A percentile compares a stretch with the other conserved stretches of the same genome.
Conservation (phyloP, 2,329 filamentous ascomycete species). For the Lecanicillium sp. region DNA sequence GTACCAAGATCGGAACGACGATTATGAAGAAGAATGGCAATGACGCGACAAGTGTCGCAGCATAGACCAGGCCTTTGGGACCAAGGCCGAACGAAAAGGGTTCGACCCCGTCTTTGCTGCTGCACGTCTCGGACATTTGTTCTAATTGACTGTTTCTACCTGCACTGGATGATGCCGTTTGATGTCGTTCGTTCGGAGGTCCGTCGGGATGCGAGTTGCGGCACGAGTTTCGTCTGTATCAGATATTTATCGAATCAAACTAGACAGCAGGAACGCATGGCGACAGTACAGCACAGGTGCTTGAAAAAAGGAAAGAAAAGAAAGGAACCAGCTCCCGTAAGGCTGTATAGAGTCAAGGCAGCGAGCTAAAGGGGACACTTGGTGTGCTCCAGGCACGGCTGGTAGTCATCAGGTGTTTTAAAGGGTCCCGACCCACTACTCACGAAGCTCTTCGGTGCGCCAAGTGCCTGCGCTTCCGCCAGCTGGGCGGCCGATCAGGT, state of each 20-base stretch:
- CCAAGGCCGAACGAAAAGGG: slow-evolving; percentile 21
- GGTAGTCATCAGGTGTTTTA: slow-evolving; percentile 8
- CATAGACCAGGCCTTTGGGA: slow-evolving; percentile 16
- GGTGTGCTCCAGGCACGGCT: background rate
- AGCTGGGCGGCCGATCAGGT: no score
- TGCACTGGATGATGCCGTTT: background rate
- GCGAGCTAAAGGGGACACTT: background rate
- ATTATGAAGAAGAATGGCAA: slow-evolving; percentile 17
- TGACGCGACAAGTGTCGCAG: slow-evolving; percentile 11
- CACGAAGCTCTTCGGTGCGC: no score
- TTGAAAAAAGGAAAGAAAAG: background rate
- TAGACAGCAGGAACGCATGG: background rate
- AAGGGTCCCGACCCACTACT: slow-evolving; percentile 6
- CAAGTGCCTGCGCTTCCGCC: no score
- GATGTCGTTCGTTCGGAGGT: no score
- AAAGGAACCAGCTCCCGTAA: background rate
- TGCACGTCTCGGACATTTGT: slow-evolving; percentile 20
- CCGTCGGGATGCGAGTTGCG: no score
- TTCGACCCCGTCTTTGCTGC: slow-evolving; percentile 17
- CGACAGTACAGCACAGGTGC: background rate
- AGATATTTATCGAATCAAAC: no score
- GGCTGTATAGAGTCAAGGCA: no score
- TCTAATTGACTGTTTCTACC: background rate
- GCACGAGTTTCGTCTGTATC: no score
- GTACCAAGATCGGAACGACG: slow-evolving; percentile 23